A percentile compares a stretch with the other conserved stretches of the same genome.
phyloP scores from a whole-genome alignment of 2,329 filamentous ascomycete species.

The Thelonectria discophora region DNA sequence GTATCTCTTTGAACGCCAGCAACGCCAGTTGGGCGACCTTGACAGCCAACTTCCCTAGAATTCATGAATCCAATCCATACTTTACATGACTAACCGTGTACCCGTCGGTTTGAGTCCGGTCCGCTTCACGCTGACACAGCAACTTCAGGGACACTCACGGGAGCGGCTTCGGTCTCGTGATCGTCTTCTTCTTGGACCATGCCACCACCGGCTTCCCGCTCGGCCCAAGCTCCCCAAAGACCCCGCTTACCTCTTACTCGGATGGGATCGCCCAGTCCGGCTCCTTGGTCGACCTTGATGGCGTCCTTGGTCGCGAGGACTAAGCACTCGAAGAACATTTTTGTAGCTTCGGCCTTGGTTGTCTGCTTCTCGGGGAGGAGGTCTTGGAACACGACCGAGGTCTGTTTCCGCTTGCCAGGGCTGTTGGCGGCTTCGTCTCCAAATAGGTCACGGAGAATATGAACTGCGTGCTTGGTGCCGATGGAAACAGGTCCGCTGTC shows the following conservation, averaged over 20 bases:
- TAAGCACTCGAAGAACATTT: conserved; percentile 99
- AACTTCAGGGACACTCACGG: conserved; percentile 45
- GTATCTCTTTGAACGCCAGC: conserved; percentile 53
- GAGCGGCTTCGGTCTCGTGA: conserved; percentile 53
- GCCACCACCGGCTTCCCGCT: conserved; percentile 73
- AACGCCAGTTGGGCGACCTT: conserved; percentile 47
- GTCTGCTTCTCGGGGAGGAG: conserved; percentile 84
- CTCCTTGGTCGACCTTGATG: conserved; percentile 91
- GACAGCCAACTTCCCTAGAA: conserved; percentile 45
- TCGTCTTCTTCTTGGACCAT: conserved; percentile 56
- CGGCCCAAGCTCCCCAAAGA: conserved; percentile 98
- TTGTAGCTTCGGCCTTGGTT: conserved; percentile 89
- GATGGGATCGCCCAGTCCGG: conserved; percentile 80
- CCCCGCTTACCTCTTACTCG: conserved; percentile 89
- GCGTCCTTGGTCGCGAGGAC: conserved; percentile 98
- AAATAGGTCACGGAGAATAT: conserved; percentile 89
- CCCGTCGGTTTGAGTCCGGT: conserved; percentile 35
- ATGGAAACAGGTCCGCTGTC: conserved; percentile 88
- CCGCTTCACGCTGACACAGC: conserved; percentile 50
- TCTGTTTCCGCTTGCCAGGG: conserved; percentile 77
- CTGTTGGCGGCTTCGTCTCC: conserved; percentile 75
- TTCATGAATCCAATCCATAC: conserved; percentile 45
- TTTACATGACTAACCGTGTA: conserved; percentile 46
- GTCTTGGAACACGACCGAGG: conserved; percentile 87
- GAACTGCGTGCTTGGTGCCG: conserved; percentile 94